Conservation (phyloP, 805 yeast species). For the Blastobotrys peoriensis region DNA sequence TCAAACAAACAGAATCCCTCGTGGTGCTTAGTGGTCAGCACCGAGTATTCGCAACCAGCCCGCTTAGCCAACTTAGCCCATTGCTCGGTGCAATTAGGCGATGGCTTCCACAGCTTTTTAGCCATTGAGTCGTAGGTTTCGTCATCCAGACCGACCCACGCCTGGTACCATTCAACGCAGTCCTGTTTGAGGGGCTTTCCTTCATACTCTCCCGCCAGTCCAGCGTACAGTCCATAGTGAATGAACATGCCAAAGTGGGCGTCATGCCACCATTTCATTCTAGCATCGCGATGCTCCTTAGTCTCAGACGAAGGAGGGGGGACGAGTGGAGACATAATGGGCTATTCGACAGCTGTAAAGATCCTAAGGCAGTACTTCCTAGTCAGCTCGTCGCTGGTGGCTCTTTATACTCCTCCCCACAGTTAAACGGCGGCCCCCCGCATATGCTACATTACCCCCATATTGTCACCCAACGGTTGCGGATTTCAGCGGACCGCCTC, state of each 20-base stretch:
- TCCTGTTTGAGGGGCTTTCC: conserved; percentile 8
- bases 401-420: too few species aligned
- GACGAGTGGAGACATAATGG: too few species aligned
- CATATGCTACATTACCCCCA: too few species aligned
- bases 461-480: too few species aligned
- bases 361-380: too few species aligned
- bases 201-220: conserved; percentile 15
- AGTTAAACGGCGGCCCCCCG: too few species aligned
- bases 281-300: neutral
- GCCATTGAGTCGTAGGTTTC: conserved; percentile 12
- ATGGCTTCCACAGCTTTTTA: conserved; percentile 9
- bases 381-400: too few species aligned
- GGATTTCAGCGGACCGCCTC: too few species aligned
- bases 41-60: conserved; percentile 16
- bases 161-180: conserved; percentile 17
- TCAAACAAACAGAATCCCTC: conserved; percentile 17
- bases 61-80: conserved; percentile 15
- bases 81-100: conserved; percentile 3
- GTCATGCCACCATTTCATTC: conserved; percentile 17
- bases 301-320: neutral
- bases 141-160: conserved; percentile 12
- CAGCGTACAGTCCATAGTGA: conserved; percentile 17
- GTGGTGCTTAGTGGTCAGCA: conserved; percentile 18
- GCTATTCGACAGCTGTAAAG: too few species aligned
- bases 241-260: conserved; percentile 19